These are phyloP conservation scores for Dipteronia dyeriana DNA, from an alignment of 345 rosid species.

Conservation along the genomic window DNA sequence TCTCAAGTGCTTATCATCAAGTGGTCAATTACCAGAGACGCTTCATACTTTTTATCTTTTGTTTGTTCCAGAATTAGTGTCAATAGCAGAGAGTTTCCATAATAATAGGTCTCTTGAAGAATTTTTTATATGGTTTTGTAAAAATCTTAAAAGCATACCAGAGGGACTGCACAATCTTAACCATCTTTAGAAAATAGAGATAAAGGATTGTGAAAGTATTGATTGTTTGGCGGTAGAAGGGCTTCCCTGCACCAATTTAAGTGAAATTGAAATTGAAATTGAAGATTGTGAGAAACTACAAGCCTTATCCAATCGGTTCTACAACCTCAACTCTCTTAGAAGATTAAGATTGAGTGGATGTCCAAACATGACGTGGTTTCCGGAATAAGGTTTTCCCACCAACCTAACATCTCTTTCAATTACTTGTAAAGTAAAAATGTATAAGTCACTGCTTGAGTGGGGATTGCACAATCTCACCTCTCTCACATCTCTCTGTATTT, in stretches of 20 bases:
- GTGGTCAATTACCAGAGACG: background rate
- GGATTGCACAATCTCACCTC: slow-evolving; percentile 23
- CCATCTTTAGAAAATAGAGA: background rate
- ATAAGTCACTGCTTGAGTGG: slow-evolving; percentile 15
- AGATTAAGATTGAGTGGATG: slow-evolving; percentile 7
- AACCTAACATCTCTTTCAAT: slow-evolving; percentile 16
- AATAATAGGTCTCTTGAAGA: background rate
- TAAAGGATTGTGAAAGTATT: background rate
- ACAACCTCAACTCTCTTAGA: slow-evolving; percentile 17
- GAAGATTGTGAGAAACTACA: background rate
- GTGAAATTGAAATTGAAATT: background rate
- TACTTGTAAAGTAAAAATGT: background rate
- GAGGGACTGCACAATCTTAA: background rate
- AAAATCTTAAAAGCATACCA: background rate
- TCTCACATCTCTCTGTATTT: background rate
- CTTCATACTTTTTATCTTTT: background rate
- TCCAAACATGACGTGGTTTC: slow-evolving; percentile 4
- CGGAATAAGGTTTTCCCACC: slow-evolving; percentile 19
- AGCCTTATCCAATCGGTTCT: background rate
- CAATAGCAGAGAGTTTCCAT: background rate
- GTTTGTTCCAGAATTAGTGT: too few relatives aligned
- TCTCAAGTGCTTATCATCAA: background rate
- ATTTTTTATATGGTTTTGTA: fast-evolving
- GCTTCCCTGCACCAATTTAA: background rate
- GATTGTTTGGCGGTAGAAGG: background rate